Evolutionary conservation across 208 protist genomes (phyloP), one percentile per base, ranked within the genome.

Genomic region (Wallacemonas sp.): DNA sequence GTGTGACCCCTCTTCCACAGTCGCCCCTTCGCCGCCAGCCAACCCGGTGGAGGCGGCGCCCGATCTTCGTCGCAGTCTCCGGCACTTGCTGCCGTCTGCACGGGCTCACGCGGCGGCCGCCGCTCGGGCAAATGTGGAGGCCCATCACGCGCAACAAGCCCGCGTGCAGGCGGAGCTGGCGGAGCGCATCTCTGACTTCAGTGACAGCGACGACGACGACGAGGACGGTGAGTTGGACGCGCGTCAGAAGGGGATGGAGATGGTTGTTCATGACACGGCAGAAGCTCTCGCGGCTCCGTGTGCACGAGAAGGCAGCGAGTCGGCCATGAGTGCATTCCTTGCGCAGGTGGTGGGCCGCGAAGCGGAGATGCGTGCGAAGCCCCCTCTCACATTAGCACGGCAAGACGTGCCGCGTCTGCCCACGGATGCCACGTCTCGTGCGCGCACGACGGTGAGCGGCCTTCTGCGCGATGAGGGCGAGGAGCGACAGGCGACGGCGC

Each of bases 61-160:
- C n/a, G 77, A 83, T 45, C 63, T 78, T 2, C 39, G 71, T 18
- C 73, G 81, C 48, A 76, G 77, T 26, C 71, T 87, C 10, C 64
- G 70, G 12, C 77, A 87, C 64, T 65, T 84, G 23, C 54, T 84
- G 7, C 81, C 77, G 28, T 59, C 74, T 8, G 46, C 1, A 12
- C 31, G 54, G 29, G 41, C 29, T 28, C 44, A 59, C 39, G 38
- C 31, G 8, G 59, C 62, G 49, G 36, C 49, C 22, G 16, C 11
- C 16, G 44, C n/a, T 4, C n/a, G 23, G 16, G 31, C 18, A 32
- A 3, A 26, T 23, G 11, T 32, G 5, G 39, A 39, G 23, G 33
- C 16, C 2, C 36, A 31, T 2, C 49, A 16, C 20, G 31, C 31
- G 12, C 31, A 59, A n/a, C 52, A 28, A 14, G 16, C 25, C 7